These are phyloP conservation scores for Cystofilobasidium macerans DNA, from an alignment of 768 basidiomycete genomes.

Conservation along the genomic window DNA sequence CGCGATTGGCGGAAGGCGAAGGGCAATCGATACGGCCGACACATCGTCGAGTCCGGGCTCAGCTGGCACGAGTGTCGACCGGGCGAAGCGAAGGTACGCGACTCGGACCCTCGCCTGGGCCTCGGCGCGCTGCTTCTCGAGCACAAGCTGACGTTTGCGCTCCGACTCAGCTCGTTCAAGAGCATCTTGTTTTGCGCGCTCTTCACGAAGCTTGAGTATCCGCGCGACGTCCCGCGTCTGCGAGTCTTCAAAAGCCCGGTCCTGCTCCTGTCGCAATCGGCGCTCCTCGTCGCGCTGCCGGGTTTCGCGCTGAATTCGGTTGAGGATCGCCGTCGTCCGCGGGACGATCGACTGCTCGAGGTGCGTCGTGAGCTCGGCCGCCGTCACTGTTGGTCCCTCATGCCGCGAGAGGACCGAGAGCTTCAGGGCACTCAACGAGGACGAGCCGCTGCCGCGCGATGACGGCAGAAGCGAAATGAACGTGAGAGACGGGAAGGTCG, in stretches of 20 bases:
- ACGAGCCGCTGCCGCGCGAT: constrained; percentile 29
- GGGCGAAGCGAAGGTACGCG: constrained; percentile 13
- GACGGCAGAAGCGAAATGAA: constrained; percentile 69
- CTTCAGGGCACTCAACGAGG: constrained; percentile 38
- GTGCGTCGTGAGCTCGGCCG: constrained; percentile 53
- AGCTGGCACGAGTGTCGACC: neutral
- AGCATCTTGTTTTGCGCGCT: constrained; percentile 28
- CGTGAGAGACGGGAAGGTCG: constrained; percentile 84
- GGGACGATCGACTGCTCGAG: constrained; percentile 64
- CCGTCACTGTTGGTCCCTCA: constrained; percentile 60
- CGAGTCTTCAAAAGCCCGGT: constrained; percentile 60
- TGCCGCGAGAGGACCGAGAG: constrained; percentile 80
- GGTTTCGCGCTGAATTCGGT: constrained; percentile 46
- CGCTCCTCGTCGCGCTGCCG: constrained; percentile 45
- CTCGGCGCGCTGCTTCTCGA: neutral
- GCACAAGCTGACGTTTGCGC: neutral
- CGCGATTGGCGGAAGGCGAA: constrained; percentile 8
- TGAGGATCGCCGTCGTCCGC: constrained; percentile 64
- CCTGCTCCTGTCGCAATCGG: constrained; percentile 56
- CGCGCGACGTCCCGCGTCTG: constrained; percentile 58
- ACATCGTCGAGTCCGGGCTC: neutral
- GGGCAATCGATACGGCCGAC: constrained; percentile 1
- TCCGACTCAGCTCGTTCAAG: neutral
- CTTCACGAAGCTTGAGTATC: constrained; percentile 47
- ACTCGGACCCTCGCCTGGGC: neutral